Conservation (phyloP, 129 eudicot species). For the Helianthus tuberosus region DNA sequence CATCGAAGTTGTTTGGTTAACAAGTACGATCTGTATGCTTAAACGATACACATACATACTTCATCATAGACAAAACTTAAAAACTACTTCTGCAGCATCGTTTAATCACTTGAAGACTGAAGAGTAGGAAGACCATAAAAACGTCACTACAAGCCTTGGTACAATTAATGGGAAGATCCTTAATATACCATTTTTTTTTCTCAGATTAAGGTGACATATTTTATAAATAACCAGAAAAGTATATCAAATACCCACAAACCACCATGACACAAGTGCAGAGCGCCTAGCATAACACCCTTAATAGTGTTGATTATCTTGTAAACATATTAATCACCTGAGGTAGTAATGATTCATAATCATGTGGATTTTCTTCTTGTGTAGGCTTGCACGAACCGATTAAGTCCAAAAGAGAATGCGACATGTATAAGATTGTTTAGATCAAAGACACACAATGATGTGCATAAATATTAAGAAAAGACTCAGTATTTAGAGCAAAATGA, state of each 20-base stretch:
- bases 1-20: neutral
- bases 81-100: neutral
- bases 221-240: neutral
- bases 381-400: too few relatives aligned
- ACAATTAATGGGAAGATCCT: neutral
- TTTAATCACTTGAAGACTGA: neutral
- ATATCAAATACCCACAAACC: neutral
- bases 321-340: neutral
- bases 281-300: neutral
- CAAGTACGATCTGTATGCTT: neutral
- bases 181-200: neutral
- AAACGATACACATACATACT: neutral
- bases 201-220: neutral
- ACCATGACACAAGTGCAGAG: neutral
- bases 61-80: neutral
- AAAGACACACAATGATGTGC: too few relatives aligned
- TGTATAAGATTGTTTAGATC: too few relatives aligned
- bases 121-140: slow-evolving; percentile 4
- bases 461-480: too few relatives aligned
- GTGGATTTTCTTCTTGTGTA: too few relatives aligned
- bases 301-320: neutral
- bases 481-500: too few relatives aligned
- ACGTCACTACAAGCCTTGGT: neutral
- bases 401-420: too few relatives aligned
- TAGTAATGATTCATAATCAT: neutral